These are phyloP conservation scores for Neonectria faginata DNA, from an alignment of 2,329 filamentous ascomycete genomes.

Conservation along the genomic window DNA sequence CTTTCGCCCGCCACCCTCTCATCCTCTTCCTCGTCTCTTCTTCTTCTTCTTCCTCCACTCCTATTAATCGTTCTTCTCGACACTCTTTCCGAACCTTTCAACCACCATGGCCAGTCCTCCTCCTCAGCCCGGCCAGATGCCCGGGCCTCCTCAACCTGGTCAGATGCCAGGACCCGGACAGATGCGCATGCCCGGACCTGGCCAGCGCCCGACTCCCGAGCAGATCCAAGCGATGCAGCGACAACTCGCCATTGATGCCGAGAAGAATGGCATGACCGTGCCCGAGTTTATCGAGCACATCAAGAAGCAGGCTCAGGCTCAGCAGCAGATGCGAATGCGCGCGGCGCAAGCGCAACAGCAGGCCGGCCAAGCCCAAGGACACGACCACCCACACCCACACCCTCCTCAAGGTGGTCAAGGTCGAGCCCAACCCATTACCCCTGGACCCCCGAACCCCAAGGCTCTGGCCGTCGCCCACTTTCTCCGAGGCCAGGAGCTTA, in stretches of 20 bases:
- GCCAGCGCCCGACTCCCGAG: conserved; percentile 76
- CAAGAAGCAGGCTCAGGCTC: conserved; percentile 66
- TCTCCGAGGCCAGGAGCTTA: conserved; percentile 84
- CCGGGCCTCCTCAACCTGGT: conserved; percentile 42
- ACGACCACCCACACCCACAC: conserved; percentile 49
- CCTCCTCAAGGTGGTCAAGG: conserved; percentile 54
- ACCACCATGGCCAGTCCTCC: conserved; percentile 47
- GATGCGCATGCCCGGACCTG: conserved; percentile 52
- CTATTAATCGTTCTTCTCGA: conserved; percentile 31
- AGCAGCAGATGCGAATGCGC: conserved; percentile 64
- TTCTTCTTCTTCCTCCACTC: conserved; percentile 23
- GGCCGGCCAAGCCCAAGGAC: conserved; percentile 49
- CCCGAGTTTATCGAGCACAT: conserved; percentile 83
- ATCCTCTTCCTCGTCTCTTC: conserved; percentile 5
- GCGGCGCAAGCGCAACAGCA: conserved; percentile 58
- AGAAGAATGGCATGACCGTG: conserved; percentile 85
- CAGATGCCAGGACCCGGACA: conserved; percentile 39
- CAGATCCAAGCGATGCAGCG: conserved; percentile 88
- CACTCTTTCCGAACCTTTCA: conserved; percentile 24
- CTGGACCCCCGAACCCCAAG: conserved; percentile 87
- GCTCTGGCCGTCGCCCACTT: conserved; percentile 92
- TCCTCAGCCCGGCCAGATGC: conserved; percentile 45
- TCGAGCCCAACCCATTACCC: conserved; percentile 75
- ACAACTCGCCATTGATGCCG: conserved; percentile 84
- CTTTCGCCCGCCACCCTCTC: conserved; percentile 20